Conservation (phyloP, 495 filamentous ascomycete species). For the Letharia lupina region DNA sequence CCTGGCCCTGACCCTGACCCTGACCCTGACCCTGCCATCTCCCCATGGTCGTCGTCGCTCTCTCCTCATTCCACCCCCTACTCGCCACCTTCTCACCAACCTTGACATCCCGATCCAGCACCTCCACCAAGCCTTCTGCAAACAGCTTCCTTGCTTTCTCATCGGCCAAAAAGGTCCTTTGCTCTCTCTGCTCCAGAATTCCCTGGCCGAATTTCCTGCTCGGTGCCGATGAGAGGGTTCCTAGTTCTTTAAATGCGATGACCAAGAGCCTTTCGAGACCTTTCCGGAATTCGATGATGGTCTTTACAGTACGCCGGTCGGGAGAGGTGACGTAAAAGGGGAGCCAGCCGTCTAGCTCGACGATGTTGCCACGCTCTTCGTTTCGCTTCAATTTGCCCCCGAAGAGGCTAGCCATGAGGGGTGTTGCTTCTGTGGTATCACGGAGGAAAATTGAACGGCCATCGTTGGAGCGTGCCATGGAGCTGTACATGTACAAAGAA, state of each 20-base stretch:
- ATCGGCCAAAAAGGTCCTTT: conserved; percentile 32
- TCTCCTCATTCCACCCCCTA: conserved; percentile 12
- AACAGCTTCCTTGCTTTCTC: conserved; percentile 33
- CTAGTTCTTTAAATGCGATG: conserved; percentile 21
- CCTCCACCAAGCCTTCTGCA: conserved; percentile 35
- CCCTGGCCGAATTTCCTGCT: not conserved
- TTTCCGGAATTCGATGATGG: conserved; percentile 39
- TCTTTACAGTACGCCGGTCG: conserved; percentile 30
- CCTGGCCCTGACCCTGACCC: not conserved
- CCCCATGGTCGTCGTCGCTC: not conserved
- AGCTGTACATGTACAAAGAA: conserved; percentile 33
- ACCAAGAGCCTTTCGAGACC: conserved; percentile 30
- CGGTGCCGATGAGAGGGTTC: conserved; percentile 3
- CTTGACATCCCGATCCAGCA: conserved; percentile 28
- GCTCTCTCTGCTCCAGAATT: not conserved
- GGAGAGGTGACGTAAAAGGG: conserved; percentile 31
- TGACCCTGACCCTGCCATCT: not conserved
- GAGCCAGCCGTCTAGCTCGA: conserved; percentile 46
- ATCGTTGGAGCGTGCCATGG: conserved; percentile 35
- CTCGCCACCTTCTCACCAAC: conserved; percentile 6
- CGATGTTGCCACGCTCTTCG: conserved; percentile 21
- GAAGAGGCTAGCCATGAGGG: conserved; percentile 42
- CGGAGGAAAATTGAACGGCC: conserved; percentile 37
- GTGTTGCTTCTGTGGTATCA: conserved; percentile 38
- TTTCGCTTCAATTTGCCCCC: conserved; percentile 37